Percentiles rank a stretch among this genome's conserved stretches.
Evolutionary conservation across 768 basidiomycete species (phyloP).

Genomic region (Pilatotrama ljubarskyi): DNA sequence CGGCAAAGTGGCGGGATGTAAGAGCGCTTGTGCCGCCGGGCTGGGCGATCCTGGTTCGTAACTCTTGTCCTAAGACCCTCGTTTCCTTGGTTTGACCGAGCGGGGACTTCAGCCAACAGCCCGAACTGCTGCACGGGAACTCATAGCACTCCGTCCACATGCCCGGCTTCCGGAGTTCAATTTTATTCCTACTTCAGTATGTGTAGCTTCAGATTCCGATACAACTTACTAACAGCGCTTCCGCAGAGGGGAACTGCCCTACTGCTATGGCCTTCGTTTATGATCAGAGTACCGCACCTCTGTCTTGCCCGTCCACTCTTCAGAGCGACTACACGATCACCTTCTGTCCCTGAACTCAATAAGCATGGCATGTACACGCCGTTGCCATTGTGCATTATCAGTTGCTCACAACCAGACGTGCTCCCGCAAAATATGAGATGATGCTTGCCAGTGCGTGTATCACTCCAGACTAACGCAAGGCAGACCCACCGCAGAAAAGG

Average conservation of each 20-base stretch:
- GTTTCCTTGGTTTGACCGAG: too few relatives aligned
- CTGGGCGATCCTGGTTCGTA: conserved; percentile 35
- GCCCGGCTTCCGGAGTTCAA: conserved; percentile 49
- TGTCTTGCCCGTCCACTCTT: neutral
- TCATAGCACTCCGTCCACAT: conserved; percentile 52
- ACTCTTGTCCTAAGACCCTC: too few relatives aligned
- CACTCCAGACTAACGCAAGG: too few relatives aligned
- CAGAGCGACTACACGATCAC: conserved; percentile 3
- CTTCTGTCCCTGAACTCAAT: neutral
- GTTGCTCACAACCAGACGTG: too few relatives aligned
- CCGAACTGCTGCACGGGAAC: conserved; percentile 65
- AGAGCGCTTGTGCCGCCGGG: conserved; percentile 43
- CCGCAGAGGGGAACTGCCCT: conserved; percentile 42
- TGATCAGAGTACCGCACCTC: conserved; percentile 40
- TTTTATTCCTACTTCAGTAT: conserved; percentile 50
- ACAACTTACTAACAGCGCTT: neutral
- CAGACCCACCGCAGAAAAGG: too few relatives aligned
- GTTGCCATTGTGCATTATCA: too few relatives aligned
- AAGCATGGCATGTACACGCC: neutral
- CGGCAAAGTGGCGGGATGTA: conserved; percentile 43
- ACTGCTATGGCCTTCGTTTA: conserved; percentile 52
- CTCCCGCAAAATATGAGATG: too few relatives aligned
- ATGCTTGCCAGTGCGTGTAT: too few relatives aligned
- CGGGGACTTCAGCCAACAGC: conserved; percentile 59
- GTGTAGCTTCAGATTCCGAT: conserved; percentile 5